Evolutionary conservation across 352 stramenopile genomes (phyloP).

Genomic region (Salisapilia sapeloensis): DNA sequence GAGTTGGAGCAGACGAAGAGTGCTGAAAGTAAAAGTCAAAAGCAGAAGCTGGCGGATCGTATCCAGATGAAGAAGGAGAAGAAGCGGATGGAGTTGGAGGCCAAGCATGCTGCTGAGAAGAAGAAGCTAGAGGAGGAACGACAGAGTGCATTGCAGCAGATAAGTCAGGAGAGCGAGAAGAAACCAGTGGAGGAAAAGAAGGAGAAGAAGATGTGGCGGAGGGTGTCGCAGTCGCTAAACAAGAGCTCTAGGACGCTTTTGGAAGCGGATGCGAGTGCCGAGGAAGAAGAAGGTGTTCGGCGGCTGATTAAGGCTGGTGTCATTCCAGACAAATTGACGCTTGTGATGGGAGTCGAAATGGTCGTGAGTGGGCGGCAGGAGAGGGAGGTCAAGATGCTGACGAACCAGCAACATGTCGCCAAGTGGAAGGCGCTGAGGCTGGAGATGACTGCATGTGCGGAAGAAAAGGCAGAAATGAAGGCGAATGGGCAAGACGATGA

Average conservation of each 20-base stretch:
- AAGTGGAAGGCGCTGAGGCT: slow-evolving; percentile 15
- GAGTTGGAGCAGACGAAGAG: slow-evolving; percentile 37
- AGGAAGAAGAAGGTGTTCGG: slow-evolving; percentile 11
- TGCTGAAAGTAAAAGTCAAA: slow-evolving; percentile 36
- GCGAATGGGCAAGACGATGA: slow-evolving; percentile 3
- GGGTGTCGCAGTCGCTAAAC: neutral
- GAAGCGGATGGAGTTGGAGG: slow-evolving; percentile 52
- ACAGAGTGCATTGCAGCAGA: neutral
- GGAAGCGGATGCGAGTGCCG: neutral
- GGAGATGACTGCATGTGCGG: slow-evolving; percentile 1
- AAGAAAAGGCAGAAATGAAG: no score
- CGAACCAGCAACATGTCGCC: slow-evolving; percentile 25
- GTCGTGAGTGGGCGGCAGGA: slow-evolving; percentile 38
- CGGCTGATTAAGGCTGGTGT: slow-evolving; percentile 30
- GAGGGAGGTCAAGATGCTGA: slow-evolving; percentile 18
- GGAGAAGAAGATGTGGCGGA: slow-evolving; percentile 6
- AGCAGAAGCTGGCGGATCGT: slow-evolving; percentile 47
- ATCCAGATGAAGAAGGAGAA: slow-evolving; percentile 65
- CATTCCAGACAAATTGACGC: slow-evolving; percentile 24
- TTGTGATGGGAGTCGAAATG: slow-evolving; percentile 34
- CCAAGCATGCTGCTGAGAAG: slow-evolving; percentile 36
- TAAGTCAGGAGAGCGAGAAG: slow-evolving; percentile 20
- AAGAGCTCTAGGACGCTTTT: neutral
- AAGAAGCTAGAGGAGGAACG: slow-evolving; percentile 14
- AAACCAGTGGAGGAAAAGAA: slow-evolving; percentile 15